These are phyloP conservation scores for Vaccinium macrocarpon DNA, from an alignment of 148 eudicot genomes.

Conservation along the genomic window DNA sequence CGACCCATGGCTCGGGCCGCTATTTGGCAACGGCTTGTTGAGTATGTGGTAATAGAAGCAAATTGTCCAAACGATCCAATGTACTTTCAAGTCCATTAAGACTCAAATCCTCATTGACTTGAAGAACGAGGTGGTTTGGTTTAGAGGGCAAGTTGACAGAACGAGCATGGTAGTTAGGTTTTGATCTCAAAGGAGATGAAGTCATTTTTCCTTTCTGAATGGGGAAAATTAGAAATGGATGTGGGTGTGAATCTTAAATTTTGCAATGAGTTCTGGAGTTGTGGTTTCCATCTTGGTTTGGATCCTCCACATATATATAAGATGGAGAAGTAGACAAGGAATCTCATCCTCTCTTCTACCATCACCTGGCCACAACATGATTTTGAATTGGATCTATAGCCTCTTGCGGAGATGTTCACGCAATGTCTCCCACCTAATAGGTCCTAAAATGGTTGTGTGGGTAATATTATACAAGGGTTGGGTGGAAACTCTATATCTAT, in stretches of 20 bases:
- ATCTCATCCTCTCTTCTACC: background rate
- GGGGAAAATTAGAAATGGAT: background rate
- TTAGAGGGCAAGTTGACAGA: slow-evolving; percentile 24
- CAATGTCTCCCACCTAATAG: slow-evolving; percentile 5
- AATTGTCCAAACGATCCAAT: slow-evolving; percentile 21
- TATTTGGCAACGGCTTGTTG: slow-evolving; percentile 15
- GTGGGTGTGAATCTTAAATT: background rate
- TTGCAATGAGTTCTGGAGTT: background rate
- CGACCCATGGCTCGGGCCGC: background rate
- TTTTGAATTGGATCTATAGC: background rate
- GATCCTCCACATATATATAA: background rate
- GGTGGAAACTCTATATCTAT: too few relatives aligned
- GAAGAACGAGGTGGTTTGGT: slow-evolving; percentile 17
- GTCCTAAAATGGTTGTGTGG: background rate
- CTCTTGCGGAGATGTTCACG: background rate
- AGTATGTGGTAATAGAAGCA: slow-evolving; percentile 21
- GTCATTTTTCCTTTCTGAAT: background rate
- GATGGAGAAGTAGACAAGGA: background rate
- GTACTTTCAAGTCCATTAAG: background rate
- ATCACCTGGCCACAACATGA: background rate
- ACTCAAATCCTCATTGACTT: slow-evolving; percentile 18
- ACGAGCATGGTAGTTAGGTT: slow-evolving; percentile 16
- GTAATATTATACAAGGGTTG: background rate
- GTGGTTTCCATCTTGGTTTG: too few relatives aligned
- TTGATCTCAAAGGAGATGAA: slow-evolving; percentile 12